phyloP scores from a whole-genome alignment of 176 grass and related monocot species.

The Ensete ventricosum region DNA sequence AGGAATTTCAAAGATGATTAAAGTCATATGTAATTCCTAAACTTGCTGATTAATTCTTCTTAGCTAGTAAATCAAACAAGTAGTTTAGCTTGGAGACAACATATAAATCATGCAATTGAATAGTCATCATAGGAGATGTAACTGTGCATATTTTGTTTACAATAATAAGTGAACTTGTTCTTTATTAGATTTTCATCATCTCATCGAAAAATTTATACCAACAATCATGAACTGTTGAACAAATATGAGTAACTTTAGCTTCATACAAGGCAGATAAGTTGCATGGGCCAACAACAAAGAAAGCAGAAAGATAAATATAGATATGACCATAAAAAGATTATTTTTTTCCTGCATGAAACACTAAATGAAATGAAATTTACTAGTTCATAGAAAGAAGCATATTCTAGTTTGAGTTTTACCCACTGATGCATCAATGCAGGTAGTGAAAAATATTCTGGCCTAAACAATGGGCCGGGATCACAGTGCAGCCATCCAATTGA shows the following conservation, averaged over 20 bases:
- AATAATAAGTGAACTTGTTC: background rate
- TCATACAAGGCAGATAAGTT: background rate
- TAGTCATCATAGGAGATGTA: background rate
- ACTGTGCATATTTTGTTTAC: background rate
- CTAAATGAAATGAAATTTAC: background rate
- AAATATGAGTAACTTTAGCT: no score
- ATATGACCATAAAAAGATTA: background rate
- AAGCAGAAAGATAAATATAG: background rate
- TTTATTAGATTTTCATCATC: no score
- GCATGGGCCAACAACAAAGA: background rate
- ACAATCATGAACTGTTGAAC: no score
- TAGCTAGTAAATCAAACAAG: no score
- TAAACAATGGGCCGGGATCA: conserved; percentile 76
- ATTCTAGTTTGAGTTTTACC: conserved; percentile 26
- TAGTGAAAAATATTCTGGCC: conserved; percentile 47
- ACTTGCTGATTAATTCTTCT: no score
- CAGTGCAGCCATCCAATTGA: conserved; percentile 78
- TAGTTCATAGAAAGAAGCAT: background rate
- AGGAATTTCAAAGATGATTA: no score
- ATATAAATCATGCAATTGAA: background rate
- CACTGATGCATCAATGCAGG: conserved; percentile 48
- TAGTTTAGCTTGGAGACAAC: background rate
- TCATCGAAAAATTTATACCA: no score
- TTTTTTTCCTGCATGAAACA: background rate
- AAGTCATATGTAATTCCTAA: no score